Base-by-base conservation (phyloP, 1,284 basidiomycete species). In the Leccinum variabile region DNA sequence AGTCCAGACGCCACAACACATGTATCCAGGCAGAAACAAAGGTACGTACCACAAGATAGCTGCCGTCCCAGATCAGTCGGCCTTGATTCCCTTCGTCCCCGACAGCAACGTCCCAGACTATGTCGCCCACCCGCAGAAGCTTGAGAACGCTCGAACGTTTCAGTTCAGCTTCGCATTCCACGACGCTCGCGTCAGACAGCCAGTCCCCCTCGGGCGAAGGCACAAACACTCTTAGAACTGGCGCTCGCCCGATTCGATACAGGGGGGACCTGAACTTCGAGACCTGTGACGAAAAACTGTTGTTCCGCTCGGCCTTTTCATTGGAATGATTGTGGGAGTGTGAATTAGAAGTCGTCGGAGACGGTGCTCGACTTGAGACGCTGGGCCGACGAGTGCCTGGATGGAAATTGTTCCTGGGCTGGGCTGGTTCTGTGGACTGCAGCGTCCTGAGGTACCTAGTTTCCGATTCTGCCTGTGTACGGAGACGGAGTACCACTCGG, bases 1-100 rank as follows among this genome's bases (percentile, higher is more conserved):
- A 46, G 44, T 46, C 44, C 64, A 57, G 46, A 61, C 22, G 55
- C 5, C 55, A 59, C 39, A 54, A 39, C 28, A 35, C 10, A 57
- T 4, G 33, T n/a, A 56, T 32, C 56, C 59, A 62, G 63, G 46
- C 53, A 60, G 53, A 18, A 18, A 44, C 9, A 44, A 44, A 44
- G 41, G 41, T 18, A 53, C 61, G 13, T 70, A 93, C 91, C 67
- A 93, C 84, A 9, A 94, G 80, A 76, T 92, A 93, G 65, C 84
- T 85, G 30, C 91, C 91, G 71, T 93, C 91, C 90, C 91, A 94
- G 9, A 92, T 79, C 74, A 94, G 72, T 65, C 89, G 76, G 14
- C 91, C 91, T 2, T 86, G 80, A 72, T 94, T 94, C 1, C 87
- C 89, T 71, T 93, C 91, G 69, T 93, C 91, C 3, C 89, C 89